phyloP scores from a whole-genome alignment of 306 rosid genomes.

The Geum urbanum region DNA sequence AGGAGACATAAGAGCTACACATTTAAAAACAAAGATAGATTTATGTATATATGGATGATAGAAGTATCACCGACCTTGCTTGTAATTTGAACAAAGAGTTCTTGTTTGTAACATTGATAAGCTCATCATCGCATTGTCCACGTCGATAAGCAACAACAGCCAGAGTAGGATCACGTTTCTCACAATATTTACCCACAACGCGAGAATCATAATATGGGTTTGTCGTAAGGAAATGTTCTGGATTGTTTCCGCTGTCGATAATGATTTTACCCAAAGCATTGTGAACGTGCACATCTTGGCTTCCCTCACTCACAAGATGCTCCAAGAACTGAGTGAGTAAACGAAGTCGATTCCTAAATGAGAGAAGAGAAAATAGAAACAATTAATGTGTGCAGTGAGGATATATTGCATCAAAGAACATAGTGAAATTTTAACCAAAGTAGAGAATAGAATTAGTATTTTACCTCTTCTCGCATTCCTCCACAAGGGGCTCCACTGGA shows the following conservation, averaged over 20 bases:
- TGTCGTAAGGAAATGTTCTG: constrained; percentile 98
- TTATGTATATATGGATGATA: background rate
- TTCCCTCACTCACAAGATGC: constrained; percentile 99
- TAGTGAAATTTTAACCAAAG: background rate
- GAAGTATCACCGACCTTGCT: constrained; percentile 75
- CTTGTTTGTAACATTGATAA: constrained; percentile 88
- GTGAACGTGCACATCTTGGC: constrained; percentile 98
- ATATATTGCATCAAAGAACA: background rate
- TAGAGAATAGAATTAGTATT: constrained; percentile 6
- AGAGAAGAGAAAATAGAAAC: constrained; percentile 19
- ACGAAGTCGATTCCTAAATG: constrained; percentile 84
- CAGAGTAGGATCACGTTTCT: constrained; percentile 97
- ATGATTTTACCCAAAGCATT: constrained; percentile 98
- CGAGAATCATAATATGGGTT: constrained; percentile 99
- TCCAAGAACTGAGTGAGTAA: constrained; percentile 94
- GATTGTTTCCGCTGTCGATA: constrained; percentile 96
- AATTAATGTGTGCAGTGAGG: constrained; percentile 13
- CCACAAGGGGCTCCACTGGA: constrained; percentile 99
- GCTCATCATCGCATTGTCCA: constrained; percentile 98
- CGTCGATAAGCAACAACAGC: constrained; percentile 97
- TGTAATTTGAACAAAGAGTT: constrained; percentile 95
- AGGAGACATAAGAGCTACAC: constrained; percentile 11
- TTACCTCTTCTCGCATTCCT: constrained; percentile 96
- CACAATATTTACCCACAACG: constrained; percentile 98
- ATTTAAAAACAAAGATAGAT: background rate